Conservation (phyloP, 1,284 basidiomycete genomes). For the Tylopilus sp. region DNA sequence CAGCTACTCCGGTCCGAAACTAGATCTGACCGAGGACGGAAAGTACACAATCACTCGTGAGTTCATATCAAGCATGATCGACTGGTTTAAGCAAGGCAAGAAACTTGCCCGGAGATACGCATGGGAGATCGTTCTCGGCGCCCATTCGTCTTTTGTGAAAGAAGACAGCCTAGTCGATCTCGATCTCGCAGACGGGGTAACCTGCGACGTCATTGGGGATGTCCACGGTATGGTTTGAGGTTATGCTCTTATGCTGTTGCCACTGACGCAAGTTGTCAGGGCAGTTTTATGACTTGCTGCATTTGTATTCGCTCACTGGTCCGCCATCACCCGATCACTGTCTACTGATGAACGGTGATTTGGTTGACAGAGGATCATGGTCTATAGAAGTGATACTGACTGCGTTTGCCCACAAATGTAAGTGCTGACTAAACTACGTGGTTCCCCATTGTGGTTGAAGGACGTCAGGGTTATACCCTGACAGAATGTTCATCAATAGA, state of each 20-base stretch:
- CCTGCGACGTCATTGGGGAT: conserved; percentile 88
- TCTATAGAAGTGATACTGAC: conserved; percentile 94
- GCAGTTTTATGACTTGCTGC: conserved; percentile 91
- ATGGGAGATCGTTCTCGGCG: conserved; percentile 94
- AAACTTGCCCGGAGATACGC: conserved; percentile 81
- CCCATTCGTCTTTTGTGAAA: conserved; percentile 67
- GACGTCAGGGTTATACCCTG: conserved; percentile 76
- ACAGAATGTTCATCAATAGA: conserved; percentile 83
- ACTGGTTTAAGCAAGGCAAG: conserved; percentile 91
- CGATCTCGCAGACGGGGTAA: conserved; percentile 71
- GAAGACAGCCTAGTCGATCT: conserved; percentile 84
- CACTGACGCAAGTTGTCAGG: conserved; percentile 42
- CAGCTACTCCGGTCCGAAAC: conserved; percentile 63
- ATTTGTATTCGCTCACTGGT: conserved; percentile 84
- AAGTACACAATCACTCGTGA: conserved; percentile 69
- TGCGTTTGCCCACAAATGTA: conserved; percentile 94
- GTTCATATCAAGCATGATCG: conserved; percentile 85
- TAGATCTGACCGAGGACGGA: conserved; percentile 51
- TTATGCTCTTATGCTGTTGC: background rate
- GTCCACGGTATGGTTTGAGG: conserved; percentile 62
- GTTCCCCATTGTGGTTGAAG: conserved; percentile 14
- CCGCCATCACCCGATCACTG: conserved; percentile 77
- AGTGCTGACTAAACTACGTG: conserved; percentile 22
- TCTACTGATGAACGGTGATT: conserved; percentile 91
- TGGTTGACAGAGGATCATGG: conserved; percentile 97